Evolutionary conservation across 306 rosid species (phyloP), one percentile per base, ranked within the genome.

Genomic region (Trifolium pratense): DNA sequence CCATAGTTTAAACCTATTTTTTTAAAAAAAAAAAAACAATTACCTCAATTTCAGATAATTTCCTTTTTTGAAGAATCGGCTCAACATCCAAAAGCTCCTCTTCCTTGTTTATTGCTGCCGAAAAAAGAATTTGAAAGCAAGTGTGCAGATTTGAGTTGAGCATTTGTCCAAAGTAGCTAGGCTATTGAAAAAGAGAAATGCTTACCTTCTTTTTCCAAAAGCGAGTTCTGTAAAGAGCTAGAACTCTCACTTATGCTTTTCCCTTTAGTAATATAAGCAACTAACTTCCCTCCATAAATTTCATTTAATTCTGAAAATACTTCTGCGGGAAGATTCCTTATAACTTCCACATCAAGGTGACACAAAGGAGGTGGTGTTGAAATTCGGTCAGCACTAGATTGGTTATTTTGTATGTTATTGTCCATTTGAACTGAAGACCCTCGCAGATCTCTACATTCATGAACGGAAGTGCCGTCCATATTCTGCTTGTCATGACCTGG

Each of bases 281-380:
- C 80, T 74, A 94, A 85, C 79, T 87, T 86, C 73, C 98, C 96
- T 36, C 88, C 85, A 67, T 94, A 91, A 63, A 82, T 59, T 82
- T 83, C 90, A 70, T 94, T 94, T 70, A 91, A 83, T 73, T 94
- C 98, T 10, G 85, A 80, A 76, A 94, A 81, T 49, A 94, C 79
- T 67, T 91, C 97, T n/a, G 89, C 82, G 61, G 98, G 98, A 83
- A 94, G 92, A 79, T 82, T 86, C 80, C 76, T 79, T 74, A 91
- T 76, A 82, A 94, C 96, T 77, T 85, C 97, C 66, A 68, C 69
- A 84, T 94, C 98, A 81, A 94, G 98, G 75, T 82, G 81, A 67
- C 80, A 81, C 70, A 94, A 69, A 73, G 95, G 95, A 53, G 96
- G 97, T 12, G 88, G 86, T 65, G 78, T 81, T 36, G 88, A 69